Base-by-base conservation (phyloP, 352 stramenopile species). In the Elongisporangium undulatum region DNA sequence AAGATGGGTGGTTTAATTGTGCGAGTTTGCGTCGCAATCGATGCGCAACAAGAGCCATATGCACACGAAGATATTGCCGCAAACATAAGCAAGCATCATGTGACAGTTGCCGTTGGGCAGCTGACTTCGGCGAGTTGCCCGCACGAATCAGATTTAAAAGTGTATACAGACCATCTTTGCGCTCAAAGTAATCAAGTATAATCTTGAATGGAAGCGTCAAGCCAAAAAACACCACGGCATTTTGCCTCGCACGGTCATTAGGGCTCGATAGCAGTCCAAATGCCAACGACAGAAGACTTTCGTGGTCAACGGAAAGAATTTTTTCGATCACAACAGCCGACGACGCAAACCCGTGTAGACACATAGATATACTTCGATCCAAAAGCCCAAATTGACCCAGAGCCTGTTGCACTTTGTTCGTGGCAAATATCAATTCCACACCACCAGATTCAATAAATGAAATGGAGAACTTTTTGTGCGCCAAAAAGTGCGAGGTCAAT, bases 181-280 rank as follows among this genome's bases (percentile, higher is more conserved):
- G 89, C 45, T 95, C 84, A 57, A 95, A 95, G 57, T 84, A 85
- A 29, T 95, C 86, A 22, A 94, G 67, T 58, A 93, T 89, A 8
- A 76, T 71, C 52, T 89, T 93, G 55, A 94, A 95, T 16, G 71
- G 66, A 21, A 95, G 59, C 5, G 85, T 92, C 49, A 95, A 67
- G 20, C 84, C 82, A 52, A 91, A 95, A 59, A 93, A 95, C 16
- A 94, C 81, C 9, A 95, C 82, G 0, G 81, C 81, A 51, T 95
- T 94, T 45, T 94, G 84, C 4, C 86, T 69, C 20, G 84, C 86
- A 20, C 81, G 83, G 29, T 94, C 86, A 49, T 95, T 90, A 1
- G 84, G 77, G 41, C 84, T 93, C 0, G 82, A 88, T 1, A 94
- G 62, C 23, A 94, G 57, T 1, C 66, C 61, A 59, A 92, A 90